A percentile compares a stretch with the other conserved stretches of the same genome.
Evolutionary conservation across 495 filamentous ascomycete genomes (phyloP).

Genomic region (Cudoniella acicularis): DNA sequence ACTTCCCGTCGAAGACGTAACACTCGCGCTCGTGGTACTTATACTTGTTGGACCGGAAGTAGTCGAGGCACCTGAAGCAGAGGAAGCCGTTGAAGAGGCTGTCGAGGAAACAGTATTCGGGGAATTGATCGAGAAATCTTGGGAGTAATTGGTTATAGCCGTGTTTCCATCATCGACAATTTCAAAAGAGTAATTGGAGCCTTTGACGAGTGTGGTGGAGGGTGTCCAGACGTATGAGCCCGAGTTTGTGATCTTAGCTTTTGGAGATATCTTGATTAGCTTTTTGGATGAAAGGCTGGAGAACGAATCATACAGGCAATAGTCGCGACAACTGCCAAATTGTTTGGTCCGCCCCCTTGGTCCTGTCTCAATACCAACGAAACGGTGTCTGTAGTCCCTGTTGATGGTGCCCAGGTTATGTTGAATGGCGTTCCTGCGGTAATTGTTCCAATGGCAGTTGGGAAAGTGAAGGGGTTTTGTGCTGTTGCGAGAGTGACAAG

Average conservation of each 20-base stretch:
- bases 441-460: slow-evolving; percentile 37
- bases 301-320: slow-evolving; percentile 55
- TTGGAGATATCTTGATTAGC: not conserved
- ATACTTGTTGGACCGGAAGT: not conserved
- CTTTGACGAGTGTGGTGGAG: slow-evolving; percentile 36
- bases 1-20: no score
- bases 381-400: slow-evolving; percentile 41
- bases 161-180: slow-evolving; percentile 49
- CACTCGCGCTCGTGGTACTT: not conserved
- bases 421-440: slow-evolving; percentile 47
- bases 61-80: not conserved
- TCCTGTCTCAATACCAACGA: slow-evolving; percentile 45
- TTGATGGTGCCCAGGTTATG: slow-evolving; percentile 53
- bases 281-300: not conserved
- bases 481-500: slow-evolving; percentile 1
- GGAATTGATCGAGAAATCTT: slow-evolving; percentile 51
- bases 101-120: slow-evolving; percentile 35
- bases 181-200: slow-evolving; percentile 53
- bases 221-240: slow-evolving; percentile 54
- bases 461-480: slow-evolving; percentile 50
- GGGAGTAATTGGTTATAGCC: slow-evolving; percentile 47
- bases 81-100: slow-evolving; percentile 18
- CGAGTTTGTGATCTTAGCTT: slow-evolving; percentile 51
- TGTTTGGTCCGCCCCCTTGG: slow-evolving; percentile 35
- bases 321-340: slow-evolving; percentile 38